Conservation (phyloP, 1,284 basidiomycete genomes). For the Ganoderma boninense region DNA sequence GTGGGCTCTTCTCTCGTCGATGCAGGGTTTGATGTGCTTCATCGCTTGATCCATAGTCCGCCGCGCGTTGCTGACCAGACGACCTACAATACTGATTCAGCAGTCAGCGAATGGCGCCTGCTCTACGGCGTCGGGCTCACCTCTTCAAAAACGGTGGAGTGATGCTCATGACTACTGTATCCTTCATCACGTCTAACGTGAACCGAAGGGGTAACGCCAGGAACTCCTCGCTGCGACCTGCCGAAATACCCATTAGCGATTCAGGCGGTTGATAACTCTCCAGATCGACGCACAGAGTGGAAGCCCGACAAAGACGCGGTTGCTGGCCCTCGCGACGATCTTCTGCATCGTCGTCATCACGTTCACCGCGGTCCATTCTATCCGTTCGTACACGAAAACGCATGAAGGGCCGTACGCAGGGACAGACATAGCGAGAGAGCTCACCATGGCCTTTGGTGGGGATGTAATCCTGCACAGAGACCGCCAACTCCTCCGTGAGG, state of each 20-base stretch:
- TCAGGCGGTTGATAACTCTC: no score
- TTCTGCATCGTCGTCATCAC: conserved; percentile 30
- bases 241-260: not conserved
- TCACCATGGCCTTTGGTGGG: conserved; percentile 20
- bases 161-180: conserved; percentile 31
- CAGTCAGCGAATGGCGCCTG: not conserved
- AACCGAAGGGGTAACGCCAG: conserved; percentile 29
- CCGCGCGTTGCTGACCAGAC: conserved; percentile 3
- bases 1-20: conserved; percentile 29
- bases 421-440: conserved; percentile 25
- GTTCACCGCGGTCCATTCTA: conserved; percentile 35
- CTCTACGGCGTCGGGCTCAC: conserved; percentile 29
- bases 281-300: conserved; percentile 34
- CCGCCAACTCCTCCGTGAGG: conserved; percentile 38
- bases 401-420: not conserved
- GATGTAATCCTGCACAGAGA: conserved; percentile 31
- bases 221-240: conserved; percentile 36
- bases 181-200: conserved; percentile 13
- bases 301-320: conserved; percentile 41
- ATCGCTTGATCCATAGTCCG: conserved; percentile 3
- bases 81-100: not conserved
- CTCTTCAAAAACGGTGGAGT: conserved; percentile 41
- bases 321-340: conserved; percentile 37
- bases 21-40: conserved; percentile 28
- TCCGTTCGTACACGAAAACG: not conserved